Evolutionary conservation across 148 eudicot species (phyloP).

Genomic region (Amaranthus hypochondriacus): DNA sequence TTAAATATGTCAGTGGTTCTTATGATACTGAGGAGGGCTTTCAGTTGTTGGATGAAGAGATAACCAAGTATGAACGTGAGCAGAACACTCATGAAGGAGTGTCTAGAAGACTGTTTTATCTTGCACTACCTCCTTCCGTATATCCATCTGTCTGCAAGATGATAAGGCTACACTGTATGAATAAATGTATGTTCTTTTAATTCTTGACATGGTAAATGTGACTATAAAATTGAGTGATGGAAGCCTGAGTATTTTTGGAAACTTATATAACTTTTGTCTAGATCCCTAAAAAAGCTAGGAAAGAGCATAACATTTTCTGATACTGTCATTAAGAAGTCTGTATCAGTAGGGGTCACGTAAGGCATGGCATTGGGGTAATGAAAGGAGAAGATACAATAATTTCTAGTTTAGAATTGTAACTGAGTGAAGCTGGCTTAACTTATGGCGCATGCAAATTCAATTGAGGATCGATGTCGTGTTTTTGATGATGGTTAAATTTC

Average conservation of each 20-base stretch:
- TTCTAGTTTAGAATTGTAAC: background rate
- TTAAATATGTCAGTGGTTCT: slow-evolving; percentile 81
- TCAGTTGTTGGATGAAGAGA: slow-evolving; percentile 60
- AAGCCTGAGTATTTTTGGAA: background rate
- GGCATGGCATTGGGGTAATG: too few species aligned
- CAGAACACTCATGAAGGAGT: slow-evolving; percentile 40
- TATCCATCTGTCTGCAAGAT: slow-evolving; percentile 95
- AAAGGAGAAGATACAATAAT: background rate
- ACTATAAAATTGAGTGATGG: background rate
- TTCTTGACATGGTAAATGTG: background rate
- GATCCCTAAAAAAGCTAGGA: background rate
- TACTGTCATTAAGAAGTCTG: background rate
- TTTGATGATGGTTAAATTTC: background rate
- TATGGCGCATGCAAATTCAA: background rate
- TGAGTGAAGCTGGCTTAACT: background rate
- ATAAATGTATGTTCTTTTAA: slow-evolving; percentile 50
- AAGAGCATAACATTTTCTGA: background rate
- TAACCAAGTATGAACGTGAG: slow-evolving; percentile 52
- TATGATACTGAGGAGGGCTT: slow-evolving; percentile 81
- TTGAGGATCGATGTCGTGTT: background rate
- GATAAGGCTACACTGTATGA: slow-evolving; percentile 66
- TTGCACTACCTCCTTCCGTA: slow-evolving; percentile 98
- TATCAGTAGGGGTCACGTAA: background rate
- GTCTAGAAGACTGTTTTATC: slow-evolving; percentile 81
- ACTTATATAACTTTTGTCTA: background rate